Base-by-base conservation (phyloP, 805 yeast species). In the Tetrapisispora taiwanensis region DNA sequence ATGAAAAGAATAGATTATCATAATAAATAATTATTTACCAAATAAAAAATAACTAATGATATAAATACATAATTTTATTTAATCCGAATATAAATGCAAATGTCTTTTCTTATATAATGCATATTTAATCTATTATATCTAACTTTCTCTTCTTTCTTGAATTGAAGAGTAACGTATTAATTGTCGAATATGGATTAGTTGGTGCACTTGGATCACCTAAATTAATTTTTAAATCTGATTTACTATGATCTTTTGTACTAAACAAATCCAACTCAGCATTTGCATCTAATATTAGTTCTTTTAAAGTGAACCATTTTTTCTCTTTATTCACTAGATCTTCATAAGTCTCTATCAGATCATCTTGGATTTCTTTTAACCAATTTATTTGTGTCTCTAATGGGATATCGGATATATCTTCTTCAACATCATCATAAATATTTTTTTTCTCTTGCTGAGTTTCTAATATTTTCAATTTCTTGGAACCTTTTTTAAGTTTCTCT, bases 21-120 rank as follows among this genome's bases (percentile, higher is more conserved):
- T 22, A 6, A 6, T 6, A 6, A 6, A 22, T 5, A 22, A 22
- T 22, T 28, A 28, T 28, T 28, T 7, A 28, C 4, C n/a, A 14
- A 28, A n/a, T n/a, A 8, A 10, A 12, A 28, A 28, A 12, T 28
- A 28, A 28, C n/a, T 15, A 57, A 74, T 9, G 78, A 70, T 47
- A 65, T 75, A 1, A 83, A 92, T 55, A 66, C 86, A 28, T 28
- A 28, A 28, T 12, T 28, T 12, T 7, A 12, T 28, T 28, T 28
- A 28, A 28, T 7, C 70, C n/a, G 30, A 40, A 22, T 12, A 30
- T 31, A 7, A 40, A 26, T 28, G 31, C 10, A 12, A 28, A 28
- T 28, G 31, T 28, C 31, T 28, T 28, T 28, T 28, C 10, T 28
- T 10, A 28, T 12, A 28, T 28, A 14, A 10, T 28, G 31, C 26